Conservation (phyloP, 2,329 filamentous ascomycete species). For the Sordariomycetes sp. region DNA sequence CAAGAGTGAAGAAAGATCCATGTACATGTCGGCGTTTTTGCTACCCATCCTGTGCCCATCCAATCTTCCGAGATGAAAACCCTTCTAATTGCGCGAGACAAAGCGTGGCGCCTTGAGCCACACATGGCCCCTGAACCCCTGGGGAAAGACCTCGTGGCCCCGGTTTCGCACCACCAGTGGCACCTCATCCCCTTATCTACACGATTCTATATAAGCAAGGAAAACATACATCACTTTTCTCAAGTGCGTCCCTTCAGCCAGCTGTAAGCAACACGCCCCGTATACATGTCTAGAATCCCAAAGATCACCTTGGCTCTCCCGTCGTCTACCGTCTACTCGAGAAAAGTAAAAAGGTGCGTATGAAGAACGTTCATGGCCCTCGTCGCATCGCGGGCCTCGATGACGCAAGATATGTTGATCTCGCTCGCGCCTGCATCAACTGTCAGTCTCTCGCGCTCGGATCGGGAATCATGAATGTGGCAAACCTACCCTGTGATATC, state of each 20-base stretch:
- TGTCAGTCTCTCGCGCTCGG: not conserved
- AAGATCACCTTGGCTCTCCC: not conserved
- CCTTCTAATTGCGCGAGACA: too few relatives aligned
- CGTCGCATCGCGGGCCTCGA: constrained; percentile 80
- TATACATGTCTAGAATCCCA: not conserved
- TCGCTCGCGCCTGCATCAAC: constrained; percentile 72
- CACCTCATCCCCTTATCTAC: not conserved
- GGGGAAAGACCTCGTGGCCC: not conserved
- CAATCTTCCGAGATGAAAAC: too few relatives aligned
- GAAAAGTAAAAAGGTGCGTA: constrained; percentile 90
- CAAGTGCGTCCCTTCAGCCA: not conserved
- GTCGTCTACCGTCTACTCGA: constrained; percentile 44
- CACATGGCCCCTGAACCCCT: not conserved
- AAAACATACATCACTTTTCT: not conserved
- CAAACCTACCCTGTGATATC: constrained; percentile 76
- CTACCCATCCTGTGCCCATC: too few relatives aligned
- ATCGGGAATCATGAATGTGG: too few relatives aligned
- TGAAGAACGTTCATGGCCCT: constrained; percentile 93
- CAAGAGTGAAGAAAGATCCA: too few relatives aligned
- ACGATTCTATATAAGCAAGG: not conserved
- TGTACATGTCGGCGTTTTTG: too few relatives aligned
- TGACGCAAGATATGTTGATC: constrained; percentile 98
- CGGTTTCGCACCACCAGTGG: not conserved
- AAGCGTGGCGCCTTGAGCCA: not conserved
- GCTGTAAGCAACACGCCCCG: not conserved